Percentiles rank a stretch among this genome's conserved stretches.
These are phyloP conservation scores for Protomyces pachydermus DNA, from an alignment of 1,139 yeast genomes.

Conservation along the genomic window DNA sequence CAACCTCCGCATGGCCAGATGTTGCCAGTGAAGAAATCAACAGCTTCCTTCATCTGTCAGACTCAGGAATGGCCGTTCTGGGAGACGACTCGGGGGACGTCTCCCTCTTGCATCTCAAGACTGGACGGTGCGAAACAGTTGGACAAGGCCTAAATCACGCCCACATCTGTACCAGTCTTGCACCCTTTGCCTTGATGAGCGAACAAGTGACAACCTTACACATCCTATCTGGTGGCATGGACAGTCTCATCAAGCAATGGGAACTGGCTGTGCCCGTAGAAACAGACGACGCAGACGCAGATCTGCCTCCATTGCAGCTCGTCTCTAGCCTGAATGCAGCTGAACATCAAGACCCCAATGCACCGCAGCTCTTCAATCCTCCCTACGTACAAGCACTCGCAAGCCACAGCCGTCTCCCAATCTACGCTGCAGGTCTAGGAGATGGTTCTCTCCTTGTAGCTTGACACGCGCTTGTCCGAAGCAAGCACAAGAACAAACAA, in stretches of 20 bases:
- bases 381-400: background rate
- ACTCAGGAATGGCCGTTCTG: background rate
- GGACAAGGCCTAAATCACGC: background rate
- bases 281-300: background rate
- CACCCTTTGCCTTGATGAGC: background rate
- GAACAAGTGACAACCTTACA: background rate
- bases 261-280: background rate
- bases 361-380: background rate
- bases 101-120: background rate
- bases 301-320: background rate
- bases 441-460: background rate
- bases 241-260: background rate
- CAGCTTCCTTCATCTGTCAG: background rate
- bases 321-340: background rate
- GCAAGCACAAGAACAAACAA: background rate
- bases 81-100: background rate
- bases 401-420: background rate
- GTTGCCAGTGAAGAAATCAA: background rate
- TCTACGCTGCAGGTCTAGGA: background rate
- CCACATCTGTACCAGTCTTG: background rate
- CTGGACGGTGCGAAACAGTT: background rate
- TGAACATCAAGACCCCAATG: background rate
- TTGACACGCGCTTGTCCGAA: background rate
- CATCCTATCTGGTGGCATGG: background rate
- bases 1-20: background rate